Evolutionary conservation across 805 yeast species (phyloP), one percentile per base, ranked within the genome.

Genomic region (Spathaspora sp.): DNA sequence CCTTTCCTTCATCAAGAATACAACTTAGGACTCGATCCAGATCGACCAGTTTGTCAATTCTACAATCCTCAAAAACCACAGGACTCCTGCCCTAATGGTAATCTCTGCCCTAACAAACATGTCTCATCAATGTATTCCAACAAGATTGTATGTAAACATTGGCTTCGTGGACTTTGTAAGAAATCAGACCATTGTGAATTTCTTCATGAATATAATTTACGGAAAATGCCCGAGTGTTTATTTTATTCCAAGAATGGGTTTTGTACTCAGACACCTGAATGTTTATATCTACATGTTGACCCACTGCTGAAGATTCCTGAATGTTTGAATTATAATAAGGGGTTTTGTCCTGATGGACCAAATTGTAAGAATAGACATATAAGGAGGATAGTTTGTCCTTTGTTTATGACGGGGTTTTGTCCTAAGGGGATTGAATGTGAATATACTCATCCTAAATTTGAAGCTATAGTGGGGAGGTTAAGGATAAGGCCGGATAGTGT

Each of bases 171-270:
- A 0, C 79, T 94, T 35, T 94, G 99, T 70, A 94, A 94, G 71
- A 93, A 93, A 75, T 96, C 96, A 48, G 96, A 91, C 59, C 89
- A 89, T 58, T 94, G 99, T 69, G 99, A 94, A 73, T 94, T 89
- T 62, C 71, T 94, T 44, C 99, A 94, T 69, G 99, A 94, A 65
- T 92, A 92, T 64, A 93, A 94, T 63, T 72, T 94, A 60, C 78
- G 96, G 54, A 90, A 89, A 69, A 93, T 94, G 96, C 98, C 98
- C 2, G 99, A 94, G 67, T 94, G 99, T 67, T 80, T 90, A 20
- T 89, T 89, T 67, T 93, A 81, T 67, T 78, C 90, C 44, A 85
- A 89, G 65, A 83, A 82, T 58, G 96, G 96, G 5, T 86, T 79
- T 59, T 93, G 99, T 67, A 87, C 96, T 5, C 97, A 91, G 66